These are phyloP conservation scores for Dactylonectria estremocensis DNA, from an alignment of 2,329 filamentous ascomycete species.

Conservation along the genomic window DNA sequence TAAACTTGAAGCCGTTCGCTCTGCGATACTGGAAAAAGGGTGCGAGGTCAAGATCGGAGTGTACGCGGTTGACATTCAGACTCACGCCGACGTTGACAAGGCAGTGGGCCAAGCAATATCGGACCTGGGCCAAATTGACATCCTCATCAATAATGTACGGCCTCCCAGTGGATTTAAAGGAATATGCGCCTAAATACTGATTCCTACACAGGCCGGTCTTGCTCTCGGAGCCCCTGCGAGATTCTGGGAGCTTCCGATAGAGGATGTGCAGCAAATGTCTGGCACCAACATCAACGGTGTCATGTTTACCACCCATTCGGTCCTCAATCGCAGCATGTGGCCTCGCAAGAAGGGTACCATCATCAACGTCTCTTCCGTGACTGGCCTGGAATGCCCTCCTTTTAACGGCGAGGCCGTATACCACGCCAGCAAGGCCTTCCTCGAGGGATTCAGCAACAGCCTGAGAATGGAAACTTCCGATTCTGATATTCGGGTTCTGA, in stretches of 20 bases:
- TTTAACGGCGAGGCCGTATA: conserved; percentile 25
- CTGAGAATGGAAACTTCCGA: conserved; percentile 10
- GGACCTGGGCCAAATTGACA: conserved; percentile 27
- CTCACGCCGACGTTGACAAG: conserved; percentile 7
- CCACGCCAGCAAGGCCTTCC: conserved; percentile 26
- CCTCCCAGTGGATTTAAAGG: too few relatives aligned
- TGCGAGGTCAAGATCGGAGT: background rate
- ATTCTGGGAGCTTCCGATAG: conserved; percentile 25
- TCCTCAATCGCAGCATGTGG: conserved; percentile 31
- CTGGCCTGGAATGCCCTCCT: conserved; percentile 17
- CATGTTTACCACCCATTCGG: conserved; percentile 53
- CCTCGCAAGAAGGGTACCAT: conserved; percentile 24
- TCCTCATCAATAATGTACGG: conserved; percentile 32
- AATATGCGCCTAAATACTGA: background rate
- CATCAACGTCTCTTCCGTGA: conserved; percentile 26
- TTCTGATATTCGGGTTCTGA: conserved; percentile 25
- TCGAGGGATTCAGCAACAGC: conserved; percentile 20
- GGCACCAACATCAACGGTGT: conserved; percentile 53
- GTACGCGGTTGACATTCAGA: conserved; percentile 13
- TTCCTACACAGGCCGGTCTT: conserved; percentile 12
- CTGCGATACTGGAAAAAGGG: background rate
- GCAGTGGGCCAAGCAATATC: background rate
- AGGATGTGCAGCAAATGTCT: conserved; percentile 20
- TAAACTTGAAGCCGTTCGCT: conserved; percentile 12
- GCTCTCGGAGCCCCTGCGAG: conserved; percentile 23